Conservation (phyloP, 2,329 filamentous ascomycete genomes). For the Lachnellula hyalina region DNA sequence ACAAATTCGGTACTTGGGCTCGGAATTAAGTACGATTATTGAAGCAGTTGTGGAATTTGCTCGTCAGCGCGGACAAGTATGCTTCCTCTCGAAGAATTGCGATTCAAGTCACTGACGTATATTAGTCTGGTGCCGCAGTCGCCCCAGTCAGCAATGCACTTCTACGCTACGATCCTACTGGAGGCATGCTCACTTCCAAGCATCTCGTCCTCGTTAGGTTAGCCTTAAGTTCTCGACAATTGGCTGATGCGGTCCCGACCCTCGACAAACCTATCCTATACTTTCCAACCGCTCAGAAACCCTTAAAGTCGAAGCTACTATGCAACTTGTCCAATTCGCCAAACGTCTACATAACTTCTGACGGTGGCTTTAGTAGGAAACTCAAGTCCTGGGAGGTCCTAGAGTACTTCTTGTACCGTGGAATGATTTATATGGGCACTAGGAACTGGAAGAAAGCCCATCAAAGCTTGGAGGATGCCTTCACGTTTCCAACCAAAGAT, state of each 20-base stretch:
- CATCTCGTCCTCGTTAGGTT: conserved; percentile 55
- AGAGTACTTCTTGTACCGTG: conserved; percentile 62
- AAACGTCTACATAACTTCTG: conserved; percentile 52
- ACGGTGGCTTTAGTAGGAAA: conserved; percentile 51
- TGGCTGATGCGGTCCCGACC: conserved; percentile 52
- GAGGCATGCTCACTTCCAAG: conserved; percentile 58
- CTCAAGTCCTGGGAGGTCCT: conserved; percentile 51
- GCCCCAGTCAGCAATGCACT: conserved; percentile 42
- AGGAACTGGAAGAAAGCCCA: conserved; percentile 59
- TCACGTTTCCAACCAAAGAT: conserved; percentile 62
- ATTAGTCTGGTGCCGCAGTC: conserved; percentile 24
- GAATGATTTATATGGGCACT: conserved; percentile 57
- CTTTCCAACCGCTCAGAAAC: conserved; percentile 46
- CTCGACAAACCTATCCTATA: conserved; percentile 63
- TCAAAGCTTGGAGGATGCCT: conserved; percentile 56
- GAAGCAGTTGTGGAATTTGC: conserved; percentile 31
- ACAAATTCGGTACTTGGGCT: conserved; percentile 49
- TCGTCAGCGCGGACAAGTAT: conserved; percentile 19
- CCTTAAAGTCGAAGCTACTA: conserved; percentile 34
- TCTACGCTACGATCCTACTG: conserved; percentile 60
- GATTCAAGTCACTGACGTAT: conserved; percentile 8
- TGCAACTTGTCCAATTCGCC: conserved; percentile 44
- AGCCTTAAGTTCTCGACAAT: conserved; percentile 49
- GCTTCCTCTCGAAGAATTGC: background rate
- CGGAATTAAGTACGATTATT: conserved; percentile 41